phyloP scores from a whole-genome alignment of 305 asterid species.

The Plantago rigida region DNA sequence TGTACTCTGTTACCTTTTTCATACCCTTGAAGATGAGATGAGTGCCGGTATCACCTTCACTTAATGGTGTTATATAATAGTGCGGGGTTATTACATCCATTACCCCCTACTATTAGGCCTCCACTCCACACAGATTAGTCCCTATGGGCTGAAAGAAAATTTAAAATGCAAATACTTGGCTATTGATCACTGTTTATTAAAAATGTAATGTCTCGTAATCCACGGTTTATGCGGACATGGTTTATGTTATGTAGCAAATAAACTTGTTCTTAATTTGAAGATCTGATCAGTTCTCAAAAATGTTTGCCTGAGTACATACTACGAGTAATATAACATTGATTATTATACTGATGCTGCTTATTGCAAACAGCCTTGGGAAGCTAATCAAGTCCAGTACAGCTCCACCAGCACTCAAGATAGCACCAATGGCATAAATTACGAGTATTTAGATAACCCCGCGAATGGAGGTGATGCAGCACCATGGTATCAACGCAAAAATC shows the following conservation, averaged over 20 bases:
- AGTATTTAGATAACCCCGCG: conserved; percentile 34
- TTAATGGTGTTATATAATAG: too few species aligned
- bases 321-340: too few species aligned
- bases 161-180: neutral
- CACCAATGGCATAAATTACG: conserved; percentile 28
- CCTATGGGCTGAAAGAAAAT: too few species aligned
- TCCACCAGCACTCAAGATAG: conserved; percentile 43
- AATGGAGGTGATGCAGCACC: conserved; percentile 43
- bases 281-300: neutral
- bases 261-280: neutral
- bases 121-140: too few species aligned
- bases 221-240: neutral
- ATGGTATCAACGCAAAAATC: conserved; percentile 61
- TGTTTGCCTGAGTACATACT: neutral
- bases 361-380: conserved; percentile 82
- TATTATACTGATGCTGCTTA: conserved; percentile 2
- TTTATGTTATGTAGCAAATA: neutral
- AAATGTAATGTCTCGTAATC: neutral
- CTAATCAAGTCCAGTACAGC: conserved; percentile 40
- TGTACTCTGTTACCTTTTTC: too few species aligned
- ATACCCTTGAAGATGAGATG: too few species aligned
- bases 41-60: too few species aligned
- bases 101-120: too few species aligned
- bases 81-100: too few species aligned
- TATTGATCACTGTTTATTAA: neutral